Base-by-base conservation (phyloP, 352 stramenopile species). In the Globisporangium takayamanum region DNA sequence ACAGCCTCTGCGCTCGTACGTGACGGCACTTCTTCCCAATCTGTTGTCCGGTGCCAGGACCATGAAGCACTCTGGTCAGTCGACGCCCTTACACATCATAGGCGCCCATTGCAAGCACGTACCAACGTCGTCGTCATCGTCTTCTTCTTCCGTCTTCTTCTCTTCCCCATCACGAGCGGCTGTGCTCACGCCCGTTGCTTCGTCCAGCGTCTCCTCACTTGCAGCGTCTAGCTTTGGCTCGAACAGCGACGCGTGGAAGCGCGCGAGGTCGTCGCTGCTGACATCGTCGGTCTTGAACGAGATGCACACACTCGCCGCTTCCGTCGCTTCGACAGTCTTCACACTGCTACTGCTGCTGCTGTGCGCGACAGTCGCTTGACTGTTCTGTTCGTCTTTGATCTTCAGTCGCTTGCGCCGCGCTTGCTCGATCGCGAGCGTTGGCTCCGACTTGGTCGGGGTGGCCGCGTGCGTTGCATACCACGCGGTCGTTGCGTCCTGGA, bases 211-310 rank as follows among this genome's bases (percentile, higher is more conserved):
- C 44, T 49, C 28, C 16, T 10, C 44, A 28, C 48, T 25, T 59
- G 39, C n/a, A 36, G 30, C 36, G 33, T 57, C 47, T 59, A 8
- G 16, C 26, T 26, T 55, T 39, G 51, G 39, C 20, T 67, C 60
- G 36, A 71, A 66, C 39, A 69, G 51, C 15, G 68, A 80, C 7
- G 55, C 59, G 15, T 68, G 62, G 42, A 90, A 80, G 18, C 86
- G 39, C 14, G 68, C 57, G 41, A 68, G 61, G 50, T 58, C 69
- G 57, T 63, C 64, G 30, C 57, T 45, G 25, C 67, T 55, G 6
- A 74, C 28, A 11, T 88, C 77, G 10, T 83, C 74, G 28, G 59
- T 33, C 18, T 85, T 81, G 58, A 88, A 67, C 7, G 70, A 64
- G 45, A 88, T 73, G 14, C 59, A 74, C 6, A 88, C 62, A 20